Percentiles rank a stretch among this genome's conserved stretches.
phyloP scores from a whole-genome alignment of 176 grass and related monocot genomes.

The Ensete glaucum region DNA sequence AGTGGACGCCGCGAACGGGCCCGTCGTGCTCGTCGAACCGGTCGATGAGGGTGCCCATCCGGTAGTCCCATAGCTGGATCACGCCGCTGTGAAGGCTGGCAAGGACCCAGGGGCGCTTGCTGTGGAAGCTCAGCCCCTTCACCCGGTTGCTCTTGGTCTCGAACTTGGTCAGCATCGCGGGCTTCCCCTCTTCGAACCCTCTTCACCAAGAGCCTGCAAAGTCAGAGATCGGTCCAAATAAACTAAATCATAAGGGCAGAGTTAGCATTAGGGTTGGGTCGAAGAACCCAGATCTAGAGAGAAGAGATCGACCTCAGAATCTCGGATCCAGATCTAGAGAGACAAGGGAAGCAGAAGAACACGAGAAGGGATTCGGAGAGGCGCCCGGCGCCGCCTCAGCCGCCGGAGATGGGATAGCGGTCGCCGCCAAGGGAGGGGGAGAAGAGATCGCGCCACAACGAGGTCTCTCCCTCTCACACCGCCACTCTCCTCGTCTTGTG shows the following conservation, averaged over 20 bases:
- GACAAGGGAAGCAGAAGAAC: not conserved
- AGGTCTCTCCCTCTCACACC: no score
- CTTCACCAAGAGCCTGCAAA: not conserved
- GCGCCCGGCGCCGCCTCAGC: not conserved
- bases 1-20: conserved; percentile 78
- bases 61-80: conserved; percentile 91
- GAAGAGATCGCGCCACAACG: no score
- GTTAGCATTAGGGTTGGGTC: not conserved
- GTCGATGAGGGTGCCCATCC: conserved; percentile 83
- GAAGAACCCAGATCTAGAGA: not conserved
- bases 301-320: not conserved
- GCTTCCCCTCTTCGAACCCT: not conserved
- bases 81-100: conserved; percentile 81
- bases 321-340: not conserved
- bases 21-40: conserved; percentile 94
- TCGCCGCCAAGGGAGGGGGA: not conserved
- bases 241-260: not conserved
- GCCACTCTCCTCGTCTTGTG: no score
- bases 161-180: conserved; percentile 96
- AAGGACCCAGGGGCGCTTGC: conserved; percentile 75
- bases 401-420: not conserved
- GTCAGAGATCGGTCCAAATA: not conserved
- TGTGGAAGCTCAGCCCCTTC: conserved; percentile 95
- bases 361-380: not conserved
- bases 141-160: conserved; percentile 99